Evolutionary conservation across 1,284 basidiomycete species (phyloP), one percentile per base, ranked within the genome.

Genomic region (Ganoderma meredithae): DNA sequence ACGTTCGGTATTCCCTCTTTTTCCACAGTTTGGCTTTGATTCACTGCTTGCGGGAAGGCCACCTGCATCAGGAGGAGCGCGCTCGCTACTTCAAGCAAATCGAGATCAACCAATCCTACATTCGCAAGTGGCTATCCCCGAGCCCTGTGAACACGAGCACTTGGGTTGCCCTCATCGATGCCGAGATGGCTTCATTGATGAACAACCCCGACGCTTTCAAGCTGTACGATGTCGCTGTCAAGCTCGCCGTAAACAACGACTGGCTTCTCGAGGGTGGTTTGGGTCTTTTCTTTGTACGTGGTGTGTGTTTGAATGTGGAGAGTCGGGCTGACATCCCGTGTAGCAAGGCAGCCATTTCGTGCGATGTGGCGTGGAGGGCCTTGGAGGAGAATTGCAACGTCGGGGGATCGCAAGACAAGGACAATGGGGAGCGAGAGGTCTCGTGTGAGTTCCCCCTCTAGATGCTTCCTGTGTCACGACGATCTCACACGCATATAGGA

Each of bases 281-380:
- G 86, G 88, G 84, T 25, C 77, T 91, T 41, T 92, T 85, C 73
- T 78, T 92, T 74, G 90, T 90, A 67, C 62, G 83, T 71, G 13
- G 55, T 17, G 3, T 69, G 15, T 40, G n/a, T 44, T 49, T 22
- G 12, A 49, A 27, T 4, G 36, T 33, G 36, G 44, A 39, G 27
- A 25, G 9, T 3, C 39, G 55, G 59, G 49, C 65, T 65, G 62
- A 67, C 53, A 72, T 15, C 52, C 39, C 39, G 43, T 62, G 65
- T 65, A 91, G 89, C 88, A 92, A 88, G 90, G 90, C 8, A 85
- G 84, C 31, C 89, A 92, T 78, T 89, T 91, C 67, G 82, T 90
- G n/a, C 83, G 87, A 56, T 86, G 85, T 72, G 89, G 88, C 2
- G 88, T 92, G 2, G 88, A 89, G 76, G 85, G 86, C 8, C 80